Evolutionary conservation across 2,329 filamentous ascomycete genomes (phyloP).

Genomic region (Fusarium sororula): DNA sequence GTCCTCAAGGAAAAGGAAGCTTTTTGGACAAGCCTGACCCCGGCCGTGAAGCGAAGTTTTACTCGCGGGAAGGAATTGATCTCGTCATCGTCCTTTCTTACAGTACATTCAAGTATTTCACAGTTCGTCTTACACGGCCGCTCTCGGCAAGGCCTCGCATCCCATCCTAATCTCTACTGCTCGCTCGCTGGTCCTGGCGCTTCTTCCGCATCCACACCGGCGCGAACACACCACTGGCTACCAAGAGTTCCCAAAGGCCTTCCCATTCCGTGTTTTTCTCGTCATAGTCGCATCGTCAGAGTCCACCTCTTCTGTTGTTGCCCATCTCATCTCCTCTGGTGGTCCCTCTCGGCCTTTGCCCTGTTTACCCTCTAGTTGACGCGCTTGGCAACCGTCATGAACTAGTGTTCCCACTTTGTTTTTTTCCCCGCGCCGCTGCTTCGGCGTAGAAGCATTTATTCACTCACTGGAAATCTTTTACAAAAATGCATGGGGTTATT

Average conservation of each 20-base stretch:
- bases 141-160: slow-evolving; percentile 42
- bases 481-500: slow-evolving; percentile 58
- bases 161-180: slow-evolving; percentile 24
- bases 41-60: slow-evolving; percentile 39
- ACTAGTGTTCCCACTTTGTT: slow-evolving; percentile 51
- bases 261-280: slow-evolving; percentile 46
- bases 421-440: slow-evolving; percentile 42
- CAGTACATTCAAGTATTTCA: slow-evolving; percentile 17
- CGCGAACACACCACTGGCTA: slow-evolving; percentile 40
- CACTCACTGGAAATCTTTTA: slow-evolving; percentile 42
- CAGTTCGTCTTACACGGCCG: slow-evolving; percentile 39
- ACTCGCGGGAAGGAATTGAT: slow-evolving; percentile 39
- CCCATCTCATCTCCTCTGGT: slow-evolving; percentile 24
- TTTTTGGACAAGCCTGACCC: slow-evolving; percentile 41
- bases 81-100: slow-evolving; percentile 43
- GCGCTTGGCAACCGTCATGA: slow-evolving; percentile 53
- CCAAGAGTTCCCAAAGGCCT: slow-evolving; percentile 35
- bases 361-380: slow-evolving; percentile 42
- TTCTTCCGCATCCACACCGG: slow-evolving; percentile 37
- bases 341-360: slow-evolving; percentile 37
- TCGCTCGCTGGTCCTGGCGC: slow-evolving; percentile 27
- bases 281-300: slow-evolving; percentile 44
- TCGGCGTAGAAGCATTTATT: slow-evolving; percentile 44
- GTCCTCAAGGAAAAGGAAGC: slow-evolving; percentile 24
- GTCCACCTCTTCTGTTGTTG: slow-evolving; percentile 40